Evolutionary conservation across 1,139 yeast species (phyloP).

Genomic region (Hyphopichia burtonii): DNA sequence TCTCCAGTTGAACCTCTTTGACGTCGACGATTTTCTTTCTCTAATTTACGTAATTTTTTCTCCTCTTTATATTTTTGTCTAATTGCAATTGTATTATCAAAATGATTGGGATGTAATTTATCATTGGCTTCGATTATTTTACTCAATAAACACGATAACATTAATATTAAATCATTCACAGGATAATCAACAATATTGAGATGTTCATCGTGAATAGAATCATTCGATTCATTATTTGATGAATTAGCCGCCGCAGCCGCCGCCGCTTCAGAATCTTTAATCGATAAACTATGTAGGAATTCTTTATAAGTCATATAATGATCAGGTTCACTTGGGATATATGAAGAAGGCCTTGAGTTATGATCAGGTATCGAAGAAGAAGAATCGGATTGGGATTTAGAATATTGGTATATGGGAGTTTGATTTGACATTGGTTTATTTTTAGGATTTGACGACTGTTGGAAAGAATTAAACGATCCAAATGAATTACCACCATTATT

Average conservation of each 20-base stretch:
- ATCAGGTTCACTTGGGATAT: conserved; percentile 32
- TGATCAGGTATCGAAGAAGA: conserved; percentile 7
- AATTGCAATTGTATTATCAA: conserved; percentile 49
- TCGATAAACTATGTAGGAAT: conserved; percentile 33
- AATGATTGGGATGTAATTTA: conserved; percentile 70
- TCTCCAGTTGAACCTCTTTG: conserved; percentile 11
- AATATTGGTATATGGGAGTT: conserved; percentile 4
- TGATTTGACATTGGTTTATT: conserved; percentile 3
- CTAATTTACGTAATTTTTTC: conserved; percentile 24
- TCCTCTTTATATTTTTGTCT: conserved; percentile 46
- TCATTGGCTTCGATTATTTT: conserved; percentile 94
- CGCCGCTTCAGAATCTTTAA: conserved; percentile 18
- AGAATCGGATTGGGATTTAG: background rate
- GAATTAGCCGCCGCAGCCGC: conserved; percentile 8
- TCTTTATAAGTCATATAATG: conserved; percentile 48
- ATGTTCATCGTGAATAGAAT: conserved; percentile 43
- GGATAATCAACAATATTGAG: conserved; percentile 83
- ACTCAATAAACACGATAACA: conserved; percentile 82
- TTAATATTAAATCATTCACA: conserved; percentile 72
- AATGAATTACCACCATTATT: conserved; percentile 3
- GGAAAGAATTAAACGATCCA: background rate
- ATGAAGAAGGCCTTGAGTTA: conserved; percentile 8
- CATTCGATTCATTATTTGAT: conserved; percentile 10
- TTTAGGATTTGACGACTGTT: background rate
- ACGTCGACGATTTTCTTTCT: conserved; percentile 11